Evolutionary conservation across 495 filamentous ascomycete species (phyloP).

Genomic region (Aspergillus leporis): DNA sequence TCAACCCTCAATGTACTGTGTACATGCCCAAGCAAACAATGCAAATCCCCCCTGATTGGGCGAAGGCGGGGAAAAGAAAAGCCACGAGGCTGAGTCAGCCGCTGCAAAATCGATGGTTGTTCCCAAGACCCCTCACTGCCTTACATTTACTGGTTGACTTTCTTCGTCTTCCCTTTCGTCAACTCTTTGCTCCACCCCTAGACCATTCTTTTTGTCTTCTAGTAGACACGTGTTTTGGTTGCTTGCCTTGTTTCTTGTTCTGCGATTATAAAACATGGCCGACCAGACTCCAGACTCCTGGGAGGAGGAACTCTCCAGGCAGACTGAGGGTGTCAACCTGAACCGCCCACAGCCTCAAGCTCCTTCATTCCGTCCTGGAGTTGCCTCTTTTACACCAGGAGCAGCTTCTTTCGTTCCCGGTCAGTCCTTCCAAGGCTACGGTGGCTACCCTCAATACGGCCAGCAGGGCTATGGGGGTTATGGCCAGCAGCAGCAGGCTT

Average conservation of each 20-base stretch:
- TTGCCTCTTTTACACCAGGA: slow-evolving; percentile 64
- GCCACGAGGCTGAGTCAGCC: slow-evolving; percentile 47
- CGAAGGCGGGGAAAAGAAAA: slow-evolving; percentile 15
- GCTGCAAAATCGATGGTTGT: slow-evolving; percentile 30
- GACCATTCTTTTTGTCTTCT: slow-evolving; percentile 4
- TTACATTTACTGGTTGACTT: neutral
- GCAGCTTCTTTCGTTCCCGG: slow-evolving; percentile 82
- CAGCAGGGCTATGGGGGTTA: slow-evolving; percentile 50
- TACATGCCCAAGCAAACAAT: neutral
- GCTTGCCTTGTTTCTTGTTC: slow-evolving; percentile 26
- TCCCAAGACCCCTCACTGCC: slow-evolving; percentile 23
- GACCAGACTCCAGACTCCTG: slow-evolving; percentile 79
- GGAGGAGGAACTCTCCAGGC: slow-evolving; percentile 90
- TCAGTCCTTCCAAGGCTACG: slow-evolving; percentile 57
- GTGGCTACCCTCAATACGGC: slow-evolving; percentile 51
- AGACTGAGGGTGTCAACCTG: slow-evolving; percentile 81
- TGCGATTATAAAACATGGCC: slow-evolving; percentile 63
- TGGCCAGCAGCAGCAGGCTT: slow-evolving; percentile 36
- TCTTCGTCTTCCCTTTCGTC: slow-evolving; percentile 18
- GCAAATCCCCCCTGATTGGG: slow-evolving; percentile 3
- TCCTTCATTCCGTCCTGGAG: slow-evolving; percentile 62
- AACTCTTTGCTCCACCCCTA: slow-evolving; percentile 12
- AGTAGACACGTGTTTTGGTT: slow-evolving; percentile 21
- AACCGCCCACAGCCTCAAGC: slow-evolving; percentile 72
- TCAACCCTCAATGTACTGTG: no score